phyloP scores from a whole-genome alignment of 108 stramenopile species.

The Phaeodactylum tricornutum region DNA sequence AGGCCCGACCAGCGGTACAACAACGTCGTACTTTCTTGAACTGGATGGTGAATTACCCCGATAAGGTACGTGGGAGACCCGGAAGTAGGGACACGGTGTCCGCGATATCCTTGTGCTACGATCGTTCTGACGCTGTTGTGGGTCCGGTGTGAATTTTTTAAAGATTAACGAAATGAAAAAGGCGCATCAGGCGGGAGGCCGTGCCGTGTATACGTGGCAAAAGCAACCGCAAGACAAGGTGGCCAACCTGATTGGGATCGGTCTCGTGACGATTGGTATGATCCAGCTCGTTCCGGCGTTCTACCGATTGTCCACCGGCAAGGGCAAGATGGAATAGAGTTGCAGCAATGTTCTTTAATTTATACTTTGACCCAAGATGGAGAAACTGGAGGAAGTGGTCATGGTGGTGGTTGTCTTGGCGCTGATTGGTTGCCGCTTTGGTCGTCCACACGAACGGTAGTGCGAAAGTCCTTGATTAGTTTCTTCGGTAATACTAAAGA shows the following conservation, averaged over 20 bases:
- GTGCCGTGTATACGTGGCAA: slow-evolving; percentile 48
- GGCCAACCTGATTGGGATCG: slow-evolving; percentile 19
- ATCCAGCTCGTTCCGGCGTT: slow-evolving; percentile 19
- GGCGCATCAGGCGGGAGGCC: slow-evolving; percentile 42
- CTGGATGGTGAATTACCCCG: slow-evolving; percentile 55
- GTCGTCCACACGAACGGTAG: too few relatives aligned
- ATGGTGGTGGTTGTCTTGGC: too few relatives aligned
- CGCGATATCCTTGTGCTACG: background rate
- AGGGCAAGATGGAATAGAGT: slow-evolving; percentile 37
- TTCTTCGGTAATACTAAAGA: too few relatives aligned
- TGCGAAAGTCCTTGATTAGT: too few relatives aligned
- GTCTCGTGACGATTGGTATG: slow-evolving; percentile 20
- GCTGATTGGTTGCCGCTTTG: too few relatives aligned
- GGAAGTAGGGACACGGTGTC: background rate
- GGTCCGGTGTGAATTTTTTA: background rate
- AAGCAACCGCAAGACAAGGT: slow-evolving; percentile 47
- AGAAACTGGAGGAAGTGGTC: too few relatives aligned
- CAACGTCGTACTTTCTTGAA: slow-evolving; percentile 30
- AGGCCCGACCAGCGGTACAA: background rate
- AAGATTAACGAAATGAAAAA: slow-evolving; percentile 29
- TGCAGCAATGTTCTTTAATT: too few relatives aligned
- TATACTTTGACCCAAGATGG: too few relatives aligned
- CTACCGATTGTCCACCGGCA: slow-evolving; percentile 56
- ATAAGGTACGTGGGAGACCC: slow-evolving; percentile 26
- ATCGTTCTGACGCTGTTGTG: background rate